phyloP scores from a whole-genome alignment of 2,329 filamentous ascomycete genomes.

The Colletotrichum spaethianum region DNA sequence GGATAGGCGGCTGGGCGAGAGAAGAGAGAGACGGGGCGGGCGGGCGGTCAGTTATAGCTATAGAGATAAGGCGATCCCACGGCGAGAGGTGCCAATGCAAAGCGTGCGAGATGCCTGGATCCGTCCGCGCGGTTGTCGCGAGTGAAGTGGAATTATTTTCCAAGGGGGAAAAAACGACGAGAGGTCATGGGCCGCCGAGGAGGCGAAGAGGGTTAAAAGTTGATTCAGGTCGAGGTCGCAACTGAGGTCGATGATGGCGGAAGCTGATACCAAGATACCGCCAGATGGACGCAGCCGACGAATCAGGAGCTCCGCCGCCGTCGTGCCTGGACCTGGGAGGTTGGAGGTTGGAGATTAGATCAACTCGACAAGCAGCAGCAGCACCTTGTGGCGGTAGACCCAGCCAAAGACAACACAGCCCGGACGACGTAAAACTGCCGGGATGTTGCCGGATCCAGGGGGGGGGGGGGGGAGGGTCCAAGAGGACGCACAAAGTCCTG shows the following conservation, averaged over 20 bases:
- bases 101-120: too few relatives aligned
- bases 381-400: not conserved
- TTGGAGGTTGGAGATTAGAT: conserved; percentile 39
- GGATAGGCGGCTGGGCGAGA: conserved; percentile 17
- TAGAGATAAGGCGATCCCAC: not conserved
- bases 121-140: not conserved
- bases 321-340: conserved; percentile 28
- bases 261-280: conserved; percentile 37
- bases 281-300: conserved; percentile 33
- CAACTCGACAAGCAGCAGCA: conserved; percentile 21
- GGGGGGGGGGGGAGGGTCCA: too few relatives aligned
- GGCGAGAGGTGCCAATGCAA: not conserved
- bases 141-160: conserved; percentile 5
- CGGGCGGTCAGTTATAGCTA: not conserved
- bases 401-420: not conserved
- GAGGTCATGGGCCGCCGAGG: not conserved
- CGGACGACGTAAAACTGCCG: conserved; percentile 3
- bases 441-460: conserved; percentile 9
- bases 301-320: conserved; percentile 15
- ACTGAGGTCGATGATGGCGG: conserved; percentile 34
- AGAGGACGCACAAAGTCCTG: too few relatives aligned
- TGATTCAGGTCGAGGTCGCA: conserved; percentile 22
- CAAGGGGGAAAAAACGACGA: not conserved
- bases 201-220: not conserved
- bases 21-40: not conserved